phyloP scores from a whole-genome alignment of 2,329 filamentous ascomycete genomes.

The Aureobasidium lini region DNA sequence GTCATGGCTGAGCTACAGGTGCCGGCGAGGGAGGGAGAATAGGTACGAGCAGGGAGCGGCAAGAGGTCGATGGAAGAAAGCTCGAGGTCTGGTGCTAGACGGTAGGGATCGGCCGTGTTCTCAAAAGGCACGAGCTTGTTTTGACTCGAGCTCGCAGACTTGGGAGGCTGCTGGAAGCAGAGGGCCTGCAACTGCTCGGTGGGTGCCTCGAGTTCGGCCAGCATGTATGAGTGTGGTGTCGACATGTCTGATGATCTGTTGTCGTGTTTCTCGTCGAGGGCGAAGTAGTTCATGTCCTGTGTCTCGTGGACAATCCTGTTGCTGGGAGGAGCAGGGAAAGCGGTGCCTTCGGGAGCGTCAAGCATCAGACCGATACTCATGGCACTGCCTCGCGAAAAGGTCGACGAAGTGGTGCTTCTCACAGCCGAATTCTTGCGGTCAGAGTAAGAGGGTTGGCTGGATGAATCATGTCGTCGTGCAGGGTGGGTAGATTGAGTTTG shows the following conservation, averaged over 20 bases:
- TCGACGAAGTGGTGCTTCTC: slow-evolving; percentile 5
- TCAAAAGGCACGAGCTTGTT: slow-evolving; percentile 13
- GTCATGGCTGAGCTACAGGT: slow-evolving; percentile 11
- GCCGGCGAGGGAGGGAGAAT: slow-evolving; percentile 4
- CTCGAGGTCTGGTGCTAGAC: slow-evolving; percentile 16
- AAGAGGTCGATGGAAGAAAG: slow-evolving; percentile 16
- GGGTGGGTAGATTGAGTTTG: slow-evolving; percentile 1
- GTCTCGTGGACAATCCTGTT: neutral
- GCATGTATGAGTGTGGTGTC: neutral
- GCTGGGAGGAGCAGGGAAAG: slow-evolving; percentile 12
- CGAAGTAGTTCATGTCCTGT: neutral
- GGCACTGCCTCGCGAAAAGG: slow-evolving; percentile 2
- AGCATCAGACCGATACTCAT: slow-evolving; percentile 8
- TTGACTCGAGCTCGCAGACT: slow-evolving; percentile 6
- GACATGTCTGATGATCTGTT: neutral
- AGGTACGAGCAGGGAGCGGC: slow-evolving; percentile 7
- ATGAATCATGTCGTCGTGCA: neutral
- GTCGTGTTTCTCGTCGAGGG: neutral
- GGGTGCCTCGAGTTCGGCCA: slow-evolving; percentile 4
- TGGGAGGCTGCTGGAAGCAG: slow-evolving; percentile 8
- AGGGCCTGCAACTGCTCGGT: neutral
- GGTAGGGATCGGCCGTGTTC: slow-evolving; percentile 15
- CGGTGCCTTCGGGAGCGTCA: slow-evolving; percentile 9
- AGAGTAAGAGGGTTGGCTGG: neutral
- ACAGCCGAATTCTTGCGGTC: neutral